Evolutionary conservation across 352 stramenopile genomes (phyloP).

Genomic region (Globisporangium sylvaticum): DNA sequence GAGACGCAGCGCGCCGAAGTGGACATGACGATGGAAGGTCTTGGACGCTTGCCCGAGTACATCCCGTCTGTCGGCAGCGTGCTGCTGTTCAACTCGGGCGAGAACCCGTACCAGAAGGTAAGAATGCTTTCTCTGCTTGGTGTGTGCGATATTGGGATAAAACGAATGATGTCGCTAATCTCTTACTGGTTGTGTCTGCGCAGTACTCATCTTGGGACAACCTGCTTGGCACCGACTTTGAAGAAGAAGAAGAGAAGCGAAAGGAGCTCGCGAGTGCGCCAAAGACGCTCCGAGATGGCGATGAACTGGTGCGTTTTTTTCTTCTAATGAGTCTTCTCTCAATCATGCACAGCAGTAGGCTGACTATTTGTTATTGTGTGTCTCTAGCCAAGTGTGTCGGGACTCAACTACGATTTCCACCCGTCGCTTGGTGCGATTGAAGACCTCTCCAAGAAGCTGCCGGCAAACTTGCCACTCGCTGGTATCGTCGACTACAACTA

Average conservation of each 20-base stretch:
- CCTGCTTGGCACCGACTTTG: constrained; percentile 77
- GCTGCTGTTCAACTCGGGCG: constrained; percentile 83
- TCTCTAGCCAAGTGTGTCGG: constrained; percentile 47
- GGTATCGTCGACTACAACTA: constrained; percentile 83
- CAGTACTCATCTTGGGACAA: constrained; percentile 89
- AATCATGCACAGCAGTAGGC: neutral
- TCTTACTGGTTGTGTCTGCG: neutral
- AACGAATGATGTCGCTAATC: neutral
- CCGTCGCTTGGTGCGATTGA: constrained; percentile 62
- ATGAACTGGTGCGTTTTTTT: constrained; percentile 55
- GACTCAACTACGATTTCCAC: constrained; percentile 79
- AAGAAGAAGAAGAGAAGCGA: constrained; percentile 83
- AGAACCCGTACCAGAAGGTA: constrained; percentile 88
- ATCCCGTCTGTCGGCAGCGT: constrained; percentile 80
- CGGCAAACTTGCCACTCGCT: constrained; percentile 71
- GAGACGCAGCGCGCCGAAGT: constrained; percentile 68
- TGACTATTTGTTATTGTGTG: neutral
- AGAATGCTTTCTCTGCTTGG: neutral
- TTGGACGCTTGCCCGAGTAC: constrained; percentile 75
- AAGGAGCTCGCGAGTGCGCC: constrained; percentile 80
- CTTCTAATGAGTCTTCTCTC: neutral
- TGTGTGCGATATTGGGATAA: neutral
- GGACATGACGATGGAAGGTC: constrained; percentile 73
- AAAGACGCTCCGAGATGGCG: constrained; percentile 75
- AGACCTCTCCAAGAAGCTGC: constrained; percentile 69